Evolutionary conservation across 1,284 basidiomycete species (phyloP), one percentile per base, ranked within the genome.

Genomic region (Meira nashicola): DNA sequence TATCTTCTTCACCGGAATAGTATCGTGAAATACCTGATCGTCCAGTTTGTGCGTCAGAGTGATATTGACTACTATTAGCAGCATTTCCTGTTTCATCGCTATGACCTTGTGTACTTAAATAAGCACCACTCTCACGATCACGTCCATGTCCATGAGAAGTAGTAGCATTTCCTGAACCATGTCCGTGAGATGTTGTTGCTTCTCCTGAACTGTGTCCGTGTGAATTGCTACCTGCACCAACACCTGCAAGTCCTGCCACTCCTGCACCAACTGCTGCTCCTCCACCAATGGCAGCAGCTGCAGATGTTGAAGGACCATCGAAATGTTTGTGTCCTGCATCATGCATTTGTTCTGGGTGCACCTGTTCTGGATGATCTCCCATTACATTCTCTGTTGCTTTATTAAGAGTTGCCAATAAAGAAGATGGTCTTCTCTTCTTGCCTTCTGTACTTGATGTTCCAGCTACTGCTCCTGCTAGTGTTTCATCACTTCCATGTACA

Each of bases 311-410:
- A 33, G 28, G 28, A 58, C 94, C 77, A 46, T 86, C 76, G 66
- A 87, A 57, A 81, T 96, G 95, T 46, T 95, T 86, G 40, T 88
- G 89, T 33, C 28, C 28, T 33, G 8, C 28, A 33, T 33, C 28
- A 8, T 33, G 28, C 28, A 33, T 33, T 33, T 33, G 28, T 48
- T 48, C 46, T 23, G 95, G 83, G 5, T 92, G 90, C 76, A 92
- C 92, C 87, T 39, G 5, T 15, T 89, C 90, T 37, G 92, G 92
- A 76, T 96, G 94, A 6, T 88, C 85, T 74, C 89, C 92, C 67
- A 93, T 88, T 63, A 95, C 86, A 68, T 86, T 84, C 79, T 89
- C 93, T 40, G 95, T 83, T 15, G 87, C 74, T 14, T 73, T 73
- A 46, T 77, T 73, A 21, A 77, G 70, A 41, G 74, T 77, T 2